A percentile compares a stretch with the other conserved stretches of the same genome.
Conservation (phyloP, 1,284 basidiomycete species). For the Ceratobasidium sp. region DNA sequence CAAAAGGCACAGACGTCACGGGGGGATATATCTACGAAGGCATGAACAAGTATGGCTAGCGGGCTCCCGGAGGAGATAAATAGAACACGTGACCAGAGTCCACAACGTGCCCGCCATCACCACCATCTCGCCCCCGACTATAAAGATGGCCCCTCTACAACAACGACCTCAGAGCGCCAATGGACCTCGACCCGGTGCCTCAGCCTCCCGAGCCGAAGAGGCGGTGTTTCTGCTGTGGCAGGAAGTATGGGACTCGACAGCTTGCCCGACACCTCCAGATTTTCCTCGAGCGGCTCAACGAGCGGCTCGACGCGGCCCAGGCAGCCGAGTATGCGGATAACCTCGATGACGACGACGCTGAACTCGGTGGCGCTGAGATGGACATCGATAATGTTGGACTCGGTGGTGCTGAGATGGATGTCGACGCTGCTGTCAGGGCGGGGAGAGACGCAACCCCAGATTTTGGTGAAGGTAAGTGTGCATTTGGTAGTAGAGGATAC, state of each 20-base stretch:
- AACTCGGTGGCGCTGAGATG: not conserved
- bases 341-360: too few relatives aligned
- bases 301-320: not conserved
- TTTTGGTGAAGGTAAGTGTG: not conserved
- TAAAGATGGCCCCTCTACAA: too few relatives aligned
- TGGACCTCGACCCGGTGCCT: not conserved
- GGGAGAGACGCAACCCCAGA: not conserved
- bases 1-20: too few relatives aligned
- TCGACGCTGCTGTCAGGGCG: not conserved
- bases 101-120: too few relatives aligned
- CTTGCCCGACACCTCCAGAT: not conserved
- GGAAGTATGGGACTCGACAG: conserved; percentile 6
- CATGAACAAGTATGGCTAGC: too few relatives aligned
- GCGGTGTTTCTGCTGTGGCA: conserved; percentile 5
- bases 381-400: too few relatives aligned
- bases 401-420: not conserved
- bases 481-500: too few relatives aligned
- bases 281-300: not conserved
- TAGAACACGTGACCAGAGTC: too few relatives aligned
- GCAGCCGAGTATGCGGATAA: not conserved
- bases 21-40: too few relatives aligned
- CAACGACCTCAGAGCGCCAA: not conserved
- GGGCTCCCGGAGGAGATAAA: too few relatives aligned
- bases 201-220: not conserved
- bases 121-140: too few relatives aligned